phyloP scores from a whole-genome alignment of 306 rosid genomes.

The Cyamopsis tetragonoloba region DNA sequence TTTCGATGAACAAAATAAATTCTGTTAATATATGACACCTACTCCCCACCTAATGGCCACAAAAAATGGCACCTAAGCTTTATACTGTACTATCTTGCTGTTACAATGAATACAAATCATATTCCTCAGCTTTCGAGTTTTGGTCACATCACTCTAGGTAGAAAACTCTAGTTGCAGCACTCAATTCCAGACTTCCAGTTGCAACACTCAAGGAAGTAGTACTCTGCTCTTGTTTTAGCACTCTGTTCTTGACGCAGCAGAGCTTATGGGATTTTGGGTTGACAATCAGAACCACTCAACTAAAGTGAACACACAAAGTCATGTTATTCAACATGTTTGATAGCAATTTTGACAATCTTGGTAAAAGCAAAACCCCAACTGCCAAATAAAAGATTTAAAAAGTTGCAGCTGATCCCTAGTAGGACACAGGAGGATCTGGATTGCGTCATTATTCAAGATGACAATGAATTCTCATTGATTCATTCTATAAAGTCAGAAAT shows the following conservation, averaged over 20 bases:
- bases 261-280: background rate
- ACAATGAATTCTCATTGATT: background rate
- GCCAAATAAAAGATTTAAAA: background rate
- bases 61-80: background rate
- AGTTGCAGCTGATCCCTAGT: background rate
- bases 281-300: too few species aligned
- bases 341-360: too few species aligned
- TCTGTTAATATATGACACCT: background rate
- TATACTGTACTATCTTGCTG: background rate
- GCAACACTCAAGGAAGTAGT: background rate
- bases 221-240: background rate
- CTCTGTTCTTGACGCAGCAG: too few species aligned
- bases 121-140: background rate
- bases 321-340: too few species aligned
- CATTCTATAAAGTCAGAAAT: too few species aligned
- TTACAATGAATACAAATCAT: background rate
- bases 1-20: background rate
- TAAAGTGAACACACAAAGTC: too few species aligned
- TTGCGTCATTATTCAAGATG: background rate
- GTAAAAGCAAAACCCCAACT: conserved; percentile 7
- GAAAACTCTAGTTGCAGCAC: background rate
- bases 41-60: background rate
- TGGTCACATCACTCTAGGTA: background rate
- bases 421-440: too few species aligned
- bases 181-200: background rate